phyloP scores from a whole-genome alignment of 2,329 filamentous ascomycete species.

The Triangularia verruculosa region DNA sequence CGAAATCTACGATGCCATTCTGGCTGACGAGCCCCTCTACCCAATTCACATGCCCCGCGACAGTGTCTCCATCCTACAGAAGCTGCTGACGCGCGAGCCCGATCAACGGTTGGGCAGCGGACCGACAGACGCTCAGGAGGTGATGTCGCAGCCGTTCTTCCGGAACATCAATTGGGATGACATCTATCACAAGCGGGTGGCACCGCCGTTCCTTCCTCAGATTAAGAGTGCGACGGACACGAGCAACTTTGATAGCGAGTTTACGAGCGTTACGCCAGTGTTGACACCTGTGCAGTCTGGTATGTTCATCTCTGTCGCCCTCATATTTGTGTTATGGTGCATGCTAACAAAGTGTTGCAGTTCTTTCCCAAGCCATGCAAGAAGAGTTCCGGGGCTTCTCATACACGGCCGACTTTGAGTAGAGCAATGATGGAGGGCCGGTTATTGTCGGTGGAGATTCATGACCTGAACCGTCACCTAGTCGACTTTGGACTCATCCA shows the following conservation, averaged over 20 bases:
- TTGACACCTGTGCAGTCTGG: conserved; percentile 95
- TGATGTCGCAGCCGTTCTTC: conserved; percentile 99
- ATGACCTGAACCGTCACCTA: neutral
- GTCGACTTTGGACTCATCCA: neutral
- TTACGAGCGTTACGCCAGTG: conserved; percentile 96
- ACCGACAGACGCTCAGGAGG: conserved; percentile 94
- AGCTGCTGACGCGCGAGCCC: conserved; percentile 91
- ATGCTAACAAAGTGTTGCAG: conserved; percentile 43
- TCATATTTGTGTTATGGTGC: neutral
- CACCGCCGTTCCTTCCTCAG: conserved; percentile 82
- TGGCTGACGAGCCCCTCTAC: conserved; percentile 95
- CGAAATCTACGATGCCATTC: conserved; percentile 98
- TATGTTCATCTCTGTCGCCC: conserved; percentile 47
- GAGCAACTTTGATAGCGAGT: conserved; percentile 99
- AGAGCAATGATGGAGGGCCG: conserved; percentile 26
- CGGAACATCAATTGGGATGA: conserved; percentile 98
- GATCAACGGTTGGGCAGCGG: conserved; percentile 90
- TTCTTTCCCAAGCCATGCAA: conserved; percentile 97
- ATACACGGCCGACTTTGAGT: conserved; percentile 89
- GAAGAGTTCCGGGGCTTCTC: conserved; percentile 99
- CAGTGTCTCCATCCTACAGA: conserved; percentile 95
- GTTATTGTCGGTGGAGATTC: neutral
- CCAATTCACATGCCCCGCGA: conserved; percentile 98
- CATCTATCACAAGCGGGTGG: conserved; percentile 90
- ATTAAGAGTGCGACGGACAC: conserved; percentile 94